Conservation (phyloP, 2,329 filamentous ascomycete species). For the Aspergillus fructus region DNA sequence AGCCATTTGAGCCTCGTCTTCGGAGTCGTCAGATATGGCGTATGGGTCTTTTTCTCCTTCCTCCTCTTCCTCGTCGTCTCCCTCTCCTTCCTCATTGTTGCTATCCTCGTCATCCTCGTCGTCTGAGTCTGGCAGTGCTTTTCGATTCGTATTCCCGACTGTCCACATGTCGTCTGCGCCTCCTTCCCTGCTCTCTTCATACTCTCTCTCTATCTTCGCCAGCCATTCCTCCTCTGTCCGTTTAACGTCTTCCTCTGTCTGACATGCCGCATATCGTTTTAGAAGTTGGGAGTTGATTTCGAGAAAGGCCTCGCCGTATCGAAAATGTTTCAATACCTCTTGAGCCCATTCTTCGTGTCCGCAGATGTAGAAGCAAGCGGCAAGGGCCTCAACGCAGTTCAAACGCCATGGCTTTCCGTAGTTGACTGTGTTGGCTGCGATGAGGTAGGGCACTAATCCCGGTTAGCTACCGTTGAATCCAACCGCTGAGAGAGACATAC, state of each 20-base stretch:
- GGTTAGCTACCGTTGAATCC: not conserved
- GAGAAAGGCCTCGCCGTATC: conserved; percentile 83
- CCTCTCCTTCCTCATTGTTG: conserved; percentile 45
- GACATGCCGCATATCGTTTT: conserved; percentile 80
- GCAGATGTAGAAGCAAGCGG: conserved; percentile 90
- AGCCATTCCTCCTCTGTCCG: conserved; percentile 85
- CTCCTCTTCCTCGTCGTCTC: conserved; percentile 45
- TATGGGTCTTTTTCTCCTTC: conserved; percentile 63
- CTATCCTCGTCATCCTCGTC: conserved; percentile 47
- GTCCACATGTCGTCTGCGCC: conserved; percentile 75
- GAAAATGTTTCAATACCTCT: conserved; percentile 77
- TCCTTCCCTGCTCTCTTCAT: conserved; percentile 71
- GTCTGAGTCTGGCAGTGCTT: conserved; percentile 52
- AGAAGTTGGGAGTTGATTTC: conserved; percentile 84
- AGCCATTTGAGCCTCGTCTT: conserved; percentile 88
- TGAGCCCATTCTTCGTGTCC: conserved; percentile 89
- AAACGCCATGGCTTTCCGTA: conserved; percentile 94
- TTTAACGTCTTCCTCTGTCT: conserved; percentile 79
- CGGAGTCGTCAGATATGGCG: conserved; percentile 74
- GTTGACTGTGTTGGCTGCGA: conserved; percentile 95
- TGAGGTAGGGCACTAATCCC: conserved; percentile 74
- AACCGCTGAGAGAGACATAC: conserved; percentile 30
- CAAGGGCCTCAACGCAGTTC: conserved; percentile 94
- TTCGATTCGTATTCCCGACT: conserved; percentile 82
- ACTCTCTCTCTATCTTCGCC: conserved; percentile 84